Conservation (phyloP, 2,329 filamentous ascomycete species). For the Alternaria sp. region DNA sequence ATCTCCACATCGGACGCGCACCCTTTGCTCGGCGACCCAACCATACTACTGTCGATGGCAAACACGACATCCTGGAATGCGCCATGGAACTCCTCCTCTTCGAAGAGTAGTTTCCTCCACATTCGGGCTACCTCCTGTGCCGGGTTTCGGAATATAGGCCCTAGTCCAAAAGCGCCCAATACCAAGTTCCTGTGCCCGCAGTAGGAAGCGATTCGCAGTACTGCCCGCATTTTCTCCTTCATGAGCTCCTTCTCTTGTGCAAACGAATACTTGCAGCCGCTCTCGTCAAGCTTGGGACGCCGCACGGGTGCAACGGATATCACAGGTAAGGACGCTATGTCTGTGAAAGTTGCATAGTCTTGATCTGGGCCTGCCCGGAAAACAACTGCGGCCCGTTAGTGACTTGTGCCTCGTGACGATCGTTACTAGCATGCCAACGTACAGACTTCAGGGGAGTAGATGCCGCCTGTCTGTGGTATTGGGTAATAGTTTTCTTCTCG, state of each 20-base stretch:
- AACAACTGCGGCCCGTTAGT: conserved; percentile 58
- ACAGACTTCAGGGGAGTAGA: conserved; percentile 73
- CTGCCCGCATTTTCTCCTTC: conserved; percentile 73
- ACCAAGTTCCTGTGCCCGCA: conserved; percentile 50
- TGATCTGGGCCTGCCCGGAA: conserved; percentile 70
- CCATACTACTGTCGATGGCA: conserved; percentile 50
- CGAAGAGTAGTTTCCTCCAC: conserved; percentile 53
- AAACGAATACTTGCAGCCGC: conserved; percentile 74
- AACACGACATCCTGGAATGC: conserved; percentile 55
- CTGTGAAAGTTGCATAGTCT: conserved; percentile 45
- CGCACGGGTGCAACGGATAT: conserved; percentile 75
- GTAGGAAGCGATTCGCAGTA: conserved; percentile 69
- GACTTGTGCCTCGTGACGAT: background rate
- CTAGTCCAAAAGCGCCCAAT: conserved; percentile 53
- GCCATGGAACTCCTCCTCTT: conserved; percentile 53
- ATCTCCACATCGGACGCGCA: conserved; percentile 47
- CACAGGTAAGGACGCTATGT: conserved; percentile 68
- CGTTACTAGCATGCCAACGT: conserved; percentile 36
- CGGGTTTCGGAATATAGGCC: conserved; percentile 55
- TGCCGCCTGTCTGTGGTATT: conserved; percentile 71
- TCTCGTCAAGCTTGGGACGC: conserved; percentile 74
- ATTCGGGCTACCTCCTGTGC: conserved; percentile 51
- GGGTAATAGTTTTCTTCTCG: conserved; percentile 66
- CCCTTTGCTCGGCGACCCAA: conserved; percentile 39
- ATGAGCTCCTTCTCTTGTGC: conserved; percentile 73